Conservation (phyloP, 352 stramenopile genomes). For the Phytopythium montanum region DNA sequence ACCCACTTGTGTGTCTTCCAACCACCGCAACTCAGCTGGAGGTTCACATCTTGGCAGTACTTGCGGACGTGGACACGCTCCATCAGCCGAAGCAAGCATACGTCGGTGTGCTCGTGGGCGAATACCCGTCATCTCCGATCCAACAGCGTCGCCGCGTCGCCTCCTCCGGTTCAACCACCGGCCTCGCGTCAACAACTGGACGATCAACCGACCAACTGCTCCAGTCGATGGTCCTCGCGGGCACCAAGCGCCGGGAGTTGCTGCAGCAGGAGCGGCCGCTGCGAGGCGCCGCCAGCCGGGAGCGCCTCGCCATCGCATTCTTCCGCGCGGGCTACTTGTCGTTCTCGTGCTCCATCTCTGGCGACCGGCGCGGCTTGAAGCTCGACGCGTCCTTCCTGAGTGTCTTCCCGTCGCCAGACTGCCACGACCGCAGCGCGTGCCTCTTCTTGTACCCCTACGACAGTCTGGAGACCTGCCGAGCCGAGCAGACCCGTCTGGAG, state of each 20-base stretch:
- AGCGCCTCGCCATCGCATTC: constrained; percentile 50
- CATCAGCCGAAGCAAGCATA: constrained; percentile 48
- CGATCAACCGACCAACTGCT: background rate
- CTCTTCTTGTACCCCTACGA: constrained; percentile 69
- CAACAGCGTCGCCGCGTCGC: constrained; percentile 45
- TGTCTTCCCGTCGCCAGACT: constrained; percentile 55
- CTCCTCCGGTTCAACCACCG: constrained; percentile 7
- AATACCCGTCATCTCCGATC: constrained; percentile 58
- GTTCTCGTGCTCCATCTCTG: constrained; percentile 63
- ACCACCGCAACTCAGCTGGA: constrained; percentile 26
- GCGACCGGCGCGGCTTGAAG: constrained; percentile 47
- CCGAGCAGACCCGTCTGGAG: constrained; percentile 35
- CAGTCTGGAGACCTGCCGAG: constrained; percentile 48
- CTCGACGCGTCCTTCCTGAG: constrained; percentile 45
- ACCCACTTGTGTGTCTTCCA: background rate
- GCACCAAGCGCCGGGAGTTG: constrained; percentile 40
- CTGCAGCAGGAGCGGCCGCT: constrained; percentile 51
- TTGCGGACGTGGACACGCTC: constrained; percentile 23
- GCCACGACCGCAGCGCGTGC: constrained; percentile 54
- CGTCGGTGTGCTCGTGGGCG: constrained; percentile 59
- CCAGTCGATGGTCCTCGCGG: constrained; percentile 24
- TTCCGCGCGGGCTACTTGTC: constrained; percentile 40
- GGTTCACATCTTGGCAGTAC: constrained; percentile 26
- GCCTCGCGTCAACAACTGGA: background rate
- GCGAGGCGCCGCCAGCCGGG: constrained; percentile 31